Evolutionary conservation across 2,329 filamentous ascomycete species (phyloP).

Genomic region (Microdochium trichocladiopsis): DNA sequence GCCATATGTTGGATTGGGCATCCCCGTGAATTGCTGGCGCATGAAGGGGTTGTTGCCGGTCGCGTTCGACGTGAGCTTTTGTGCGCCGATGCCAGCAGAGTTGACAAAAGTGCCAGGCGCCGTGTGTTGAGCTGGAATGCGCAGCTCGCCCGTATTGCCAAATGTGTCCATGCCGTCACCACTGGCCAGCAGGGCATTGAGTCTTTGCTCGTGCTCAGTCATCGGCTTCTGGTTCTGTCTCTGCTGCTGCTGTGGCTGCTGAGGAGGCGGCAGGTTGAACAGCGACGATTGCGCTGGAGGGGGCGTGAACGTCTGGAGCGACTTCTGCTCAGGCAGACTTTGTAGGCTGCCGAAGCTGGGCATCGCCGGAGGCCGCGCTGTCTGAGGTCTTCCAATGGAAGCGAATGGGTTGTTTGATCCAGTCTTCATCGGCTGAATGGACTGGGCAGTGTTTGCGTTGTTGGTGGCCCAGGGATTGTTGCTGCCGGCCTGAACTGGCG

Average conservation of each 20-base stretch:
- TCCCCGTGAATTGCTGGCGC: conserved; percentile 74
- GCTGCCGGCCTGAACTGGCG: conserved; percentile 66
- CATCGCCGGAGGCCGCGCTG: conserved; percentile 49
- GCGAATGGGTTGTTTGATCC: conserved; percentile 99
- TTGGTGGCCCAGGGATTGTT: conserved; percentile 89
- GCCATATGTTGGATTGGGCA: conserved; percentile 53
- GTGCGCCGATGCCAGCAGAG: conserved; percentile 77
- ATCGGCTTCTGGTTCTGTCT: conserved; percentile 46
- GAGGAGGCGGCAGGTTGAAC: conserved; percentile 36
- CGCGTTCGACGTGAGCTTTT: conserved; percentile 61
- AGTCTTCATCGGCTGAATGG: conserved; percentile 75
- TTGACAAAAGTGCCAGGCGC: conserved; percentile 96
- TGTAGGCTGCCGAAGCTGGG: conserved; percentile 60
- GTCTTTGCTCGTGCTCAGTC: conserved; percentile 61
- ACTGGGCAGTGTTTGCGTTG: conserved; percentile 45
- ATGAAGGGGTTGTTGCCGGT: conserved; percentile 89
- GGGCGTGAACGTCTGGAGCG: conserved; percentile 46
- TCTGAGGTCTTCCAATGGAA: conserved; percentile 54
- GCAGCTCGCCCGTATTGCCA: conserved; percentile 91
- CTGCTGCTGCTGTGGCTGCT: conserved; percentile 33
- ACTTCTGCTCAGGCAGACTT: conserved; percentile 72
- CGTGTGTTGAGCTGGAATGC: conserved; percentile 94
- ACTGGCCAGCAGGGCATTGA: conserved; percentile 78
- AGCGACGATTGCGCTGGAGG: conserved; percentile 25
- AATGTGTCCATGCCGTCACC: conserved; percentile 97